phyloP scores from a whole-genome alignment of 352 stramenopile genomes.

The Pythium grandisporangium region DNA sequence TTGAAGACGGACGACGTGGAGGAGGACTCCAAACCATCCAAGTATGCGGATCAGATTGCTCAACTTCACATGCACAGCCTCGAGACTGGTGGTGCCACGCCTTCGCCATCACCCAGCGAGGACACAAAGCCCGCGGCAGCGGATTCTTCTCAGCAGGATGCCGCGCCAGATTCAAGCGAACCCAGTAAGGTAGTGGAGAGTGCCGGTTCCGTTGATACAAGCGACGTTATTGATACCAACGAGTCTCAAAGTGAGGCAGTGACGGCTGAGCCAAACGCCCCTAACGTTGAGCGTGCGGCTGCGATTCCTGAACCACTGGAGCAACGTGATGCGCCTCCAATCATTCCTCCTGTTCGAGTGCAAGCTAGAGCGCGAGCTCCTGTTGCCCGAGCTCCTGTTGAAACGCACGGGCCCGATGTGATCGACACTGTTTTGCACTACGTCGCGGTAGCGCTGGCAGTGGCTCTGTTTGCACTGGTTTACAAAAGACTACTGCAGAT shows the following conservation, averaged over 20 bases:
- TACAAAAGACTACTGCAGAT: constrained; percentile 80
- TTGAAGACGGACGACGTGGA: constrained; percentile 15
- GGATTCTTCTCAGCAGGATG: background rate
- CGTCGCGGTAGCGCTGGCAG: constrained; percentile 44
- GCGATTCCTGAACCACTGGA: background rate
- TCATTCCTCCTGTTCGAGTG: background rate
- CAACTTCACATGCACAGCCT: constrained; percentile 75
- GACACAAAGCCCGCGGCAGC: background rate
- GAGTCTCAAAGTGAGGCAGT: background rate
- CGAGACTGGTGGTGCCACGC: constrained; percentile 16
- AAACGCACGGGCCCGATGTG: constrained; percentile 24
- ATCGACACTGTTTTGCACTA: constrained; percentile 67
- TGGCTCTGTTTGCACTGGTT: constrained; percentile 61
- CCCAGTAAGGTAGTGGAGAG: background rate
- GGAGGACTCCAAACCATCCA: constrained; percentile 30
- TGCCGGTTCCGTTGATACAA: background rate
- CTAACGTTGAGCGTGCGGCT: background rate
- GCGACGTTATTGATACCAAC: background rate
- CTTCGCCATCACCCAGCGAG: no score
- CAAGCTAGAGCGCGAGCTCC: no score
- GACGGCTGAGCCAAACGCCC: background rate
- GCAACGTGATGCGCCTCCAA: no score
- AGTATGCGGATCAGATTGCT: constrained; percentile 74
- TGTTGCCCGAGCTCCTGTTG: background rate
- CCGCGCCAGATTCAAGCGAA: background rate